Conservation (phyloP, 495 filamentous ascomycete genomes). For the Bathelium albidoporum region DNA sequence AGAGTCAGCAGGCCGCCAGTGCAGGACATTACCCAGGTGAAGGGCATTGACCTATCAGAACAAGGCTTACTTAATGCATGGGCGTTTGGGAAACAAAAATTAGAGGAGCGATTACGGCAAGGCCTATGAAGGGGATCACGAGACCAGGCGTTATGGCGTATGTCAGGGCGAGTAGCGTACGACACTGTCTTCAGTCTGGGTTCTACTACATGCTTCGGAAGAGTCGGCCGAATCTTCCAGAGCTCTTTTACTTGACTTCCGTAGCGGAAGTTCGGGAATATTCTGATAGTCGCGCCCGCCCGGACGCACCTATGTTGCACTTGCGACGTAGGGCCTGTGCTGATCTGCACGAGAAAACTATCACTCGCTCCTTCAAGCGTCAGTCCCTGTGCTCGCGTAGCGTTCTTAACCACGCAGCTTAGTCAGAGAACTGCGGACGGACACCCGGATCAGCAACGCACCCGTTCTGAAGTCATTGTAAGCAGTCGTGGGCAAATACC, state of each 20-base stretch:
- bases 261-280: too few species aligned
- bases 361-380: background rate
- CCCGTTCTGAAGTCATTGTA: too few species aligned
- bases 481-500: too few species aligned
- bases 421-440: too few species aligned
- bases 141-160: background rate
- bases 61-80: conserved; percentile 92
- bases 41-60: conserved; percentile 89
- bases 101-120: conserved; percentile 85
- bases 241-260: too few species aligned
- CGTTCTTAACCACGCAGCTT: too few species aligned
- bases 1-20: conserved; percentile 85
- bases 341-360: background rate
- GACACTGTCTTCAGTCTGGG: background rate
- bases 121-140: conserved; percentile 36
- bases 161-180: background rate
- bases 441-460: too few species aligned
- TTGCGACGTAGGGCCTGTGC: background rate
- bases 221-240: too few species aligned
- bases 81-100: conserved; percentile 86
- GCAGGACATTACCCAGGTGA: conserved; percentile 77
- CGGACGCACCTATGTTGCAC: too few species aligned
- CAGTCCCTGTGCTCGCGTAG: too few species aligned
- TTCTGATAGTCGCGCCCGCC: too few species aligned
- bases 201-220: too few species aligned